Evolutionary conservation across 2,329 filamentous ascomycete genomes (phyloP), one percentile per base, ranked within the genome.

Genomic region (Colletotrichum eremochloae): DNA sequence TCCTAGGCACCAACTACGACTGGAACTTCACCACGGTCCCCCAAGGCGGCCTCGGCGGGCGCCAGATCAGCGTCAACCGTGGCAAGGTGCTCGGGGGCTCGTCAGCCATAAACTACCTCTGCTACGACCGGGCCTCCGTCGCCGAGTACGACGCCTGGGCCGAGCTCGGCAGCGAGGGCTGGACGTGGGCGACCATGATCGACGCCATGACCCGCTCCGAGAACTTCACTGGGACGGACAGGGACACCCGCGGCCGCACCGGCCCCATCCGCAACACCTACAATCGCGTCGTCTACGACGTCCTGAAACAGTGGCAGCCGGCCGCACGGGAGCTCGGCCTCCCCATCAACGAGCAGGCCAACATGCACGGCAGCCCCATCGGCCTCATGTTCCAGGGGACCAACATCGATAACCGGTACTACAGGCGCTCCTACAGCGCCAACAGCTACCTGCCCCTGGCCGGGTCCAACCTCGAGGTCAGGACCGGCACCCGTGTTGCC

Each of bases 81-180:
- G 86, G 85, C 44, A 85, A 85, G 63, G 83, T 86, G 0, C 79
- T 89, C 0, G 86, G 86, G 6, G 87, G 86, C 12, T 84, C 82
- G 18, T 84, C 80, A 12, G 81, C 84, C 5, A 75, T 87, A 67
- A 87, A 87, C 75, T 84, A 85, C 53, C 78, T 84, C 61, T 79
- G 79, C 68, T 83, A 82, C 55, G 80, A 83, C 68, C 77, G 82
- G 5, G 81, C 81, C 1, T 68, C 79, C 4, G 77, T 79, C 2
- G 75, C 77, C 24, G 82, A 84, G 67, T 83, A 82, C 31, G 78
- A 84, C 33, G 76, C 77, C 29, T 84, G 82, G 82, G 79, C 76
- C 12, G 77, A 79, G n/a, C 74, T 84, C 1, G 81, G 81, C 0
- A 83, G 52, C 66, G 24, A 52, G 2, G 81, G 81, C 0, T 83